Conservation (phyloP, 1,139 yeast species). For the Sporopachydermia cereana region DNA sequence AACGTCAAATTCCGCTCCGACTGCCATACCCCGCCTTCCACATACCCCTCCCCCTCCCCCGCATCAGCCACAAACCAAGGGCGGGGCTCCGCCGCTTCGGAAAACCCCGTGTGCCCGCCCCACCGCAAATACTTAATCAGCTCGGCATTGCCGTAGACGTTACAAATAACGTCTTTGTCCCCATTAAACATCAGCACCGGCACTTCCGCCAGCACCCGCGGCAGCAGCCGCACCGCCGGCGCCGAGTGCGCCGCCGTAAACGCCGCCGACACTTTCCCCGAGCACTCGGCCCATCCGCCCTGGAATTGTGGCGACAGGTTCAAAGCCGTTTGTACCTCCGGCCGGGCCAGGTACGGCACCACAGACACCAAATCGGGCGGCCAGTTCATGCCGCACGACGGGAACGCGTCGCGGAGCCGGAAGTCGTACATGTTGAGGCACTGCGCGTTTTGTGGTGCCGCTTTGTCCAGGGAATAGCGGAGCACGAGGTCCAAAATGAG, state of each 20-base stretch:
- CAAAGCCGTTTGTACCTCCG: constrained; percentile 47
- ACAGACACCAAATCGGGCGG: constrained; percentile 61
- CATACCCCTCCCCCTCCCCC: constrained; percentile 39
- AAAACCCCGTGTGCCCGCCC: constrained; percentile 56
- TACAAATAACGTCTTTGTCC: constrained; percentile 81
- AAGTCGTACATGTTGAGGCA: constrained; percentile 83
- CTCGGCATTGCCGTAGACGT: constrained; percentile 62
- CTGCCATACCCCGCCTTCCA: constrained; percentile 22
- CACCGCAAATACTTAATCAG: constrained; percentile 52
- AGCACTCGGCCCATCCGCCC: constrained; percentile 69
- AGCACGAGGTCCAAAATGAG: constrained; percentile 33
- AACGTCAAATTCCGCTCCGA: constrained; percentile 65
- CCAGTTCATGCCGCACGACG: constrained; percentile 93
- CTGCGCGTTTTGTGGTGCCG: constrained; percentile 22
- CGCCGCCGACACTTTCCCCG: constrained; percentile 38
- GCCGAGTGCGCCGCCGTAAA: constrained; percentile 42
- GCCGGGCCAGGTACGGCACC: constrained; percentile 44
- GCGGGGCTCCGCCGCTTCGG: constrained; percentile 24
- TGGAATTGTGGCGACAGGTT: constrained; percentile 31
- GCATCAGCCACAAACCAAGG: constrained; percentile 44
- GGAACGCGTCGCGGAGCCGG: constrained; percentile 57
- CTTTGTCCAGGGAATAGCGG: constrained; percentile 23
- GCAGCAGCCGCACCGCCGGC: constrained; percentile 58
- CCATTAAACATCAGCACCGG: constrained; percentile 77
- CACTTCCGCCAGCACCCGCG: constrained; percentile 45